Evolutionary conservation across 345 rosid species (phyloP), one percentile per base, ranked within the genome.

Genomic region (Capsella bursapastoris): DNA sequence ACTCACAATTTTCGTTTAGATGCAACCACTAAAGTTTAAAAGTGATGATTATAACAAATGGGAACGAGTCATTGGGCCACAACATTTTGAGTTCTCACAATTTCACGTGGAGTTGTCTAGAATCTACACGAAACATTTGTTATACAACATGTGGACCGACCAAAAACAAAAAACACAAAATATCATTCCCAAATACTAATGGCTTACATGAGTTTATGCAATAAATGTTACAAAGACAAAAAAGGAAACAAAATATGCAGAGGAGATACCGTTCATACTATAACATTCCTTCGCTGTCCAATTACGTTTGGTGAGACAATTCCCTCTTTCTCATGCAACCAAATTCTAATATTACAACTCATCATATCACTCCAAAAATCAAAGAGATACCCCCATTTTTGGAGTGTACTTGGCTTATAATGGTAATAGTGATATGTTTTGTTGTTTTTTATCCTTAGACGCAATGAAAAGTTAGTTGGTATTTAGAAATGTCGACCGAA

Each of bases 301-400:
- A 49, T 31, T 57, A 31, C 67, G 67, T 64, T 71, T 77, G 76
- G 76, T 57, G 66, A 55, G 80, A 57, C 76, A 58, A 70, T 71
- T 77, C 76, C 80, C 80, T 71, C 80, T 57, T 64, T 64, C 76
- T 64, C 76, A 77, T 64, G 80, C 76, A 77, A 77, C 80, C 49
- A 31, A 35, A 18, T 57, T 37, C 55, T 22, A 22, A 34, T 53
- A 22, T 68, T 35, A 69, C 70, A 69, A 31, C 70, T 41, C 79
- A 68, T 41, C 62, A 57, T 57, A 59, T 74, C 38, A 9, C 59
- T 70, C 57, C 66, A 58, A 37, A 22, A 27, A 37, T 11, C 52
- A 16, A 14, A 28, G 51, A 25, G 34, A 40, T 59, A 63, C 55
- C 61, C 55, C 61, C 32, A 25, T 38, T 55, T 70, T 56, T 76